phyloP scores from a whole-genome alignment of 2,329 filamentous ascomycete genomes.

The Clarireedia paspali region DNA sequence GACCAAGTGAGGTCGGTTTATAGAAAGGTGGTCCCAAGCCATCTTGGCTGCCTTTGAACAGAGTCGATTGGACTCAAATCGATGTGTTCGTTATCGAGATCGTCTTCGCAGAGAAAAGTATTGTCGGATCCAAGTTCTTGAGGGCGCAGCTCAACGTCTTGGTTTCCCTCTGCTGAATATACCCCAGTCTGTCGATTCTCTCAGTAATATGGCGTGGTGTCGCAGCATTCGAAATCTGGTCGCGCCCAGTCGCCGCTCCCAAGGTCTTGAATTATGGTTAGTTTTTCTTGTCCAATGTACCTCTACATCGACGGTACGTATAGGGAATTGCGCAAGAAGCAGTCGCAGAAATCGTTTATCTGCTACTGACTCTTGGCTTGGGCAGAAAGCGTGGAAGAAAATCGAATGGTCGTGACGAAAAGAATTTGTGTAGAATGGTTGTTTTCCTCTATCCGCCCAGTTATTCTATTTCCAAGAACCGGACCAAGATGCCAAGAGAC shows the following conservation, averaged over 20 bases:
- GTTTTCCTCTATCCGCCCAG: not conserved
- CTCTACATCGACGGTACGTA: not conserved
- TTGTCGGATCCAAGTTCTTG: not conserved
- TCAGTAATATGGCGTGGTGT: constrained; percentile 25
- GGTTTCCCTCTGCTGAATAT: constrained; percentile 13
- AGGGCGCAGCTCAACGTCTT: constrained; percentile 11
- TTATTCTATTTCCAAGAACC: not conserved
- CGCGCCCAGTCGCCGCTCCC: constrained; percentile 43
- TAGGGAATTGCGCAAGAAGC: not conserved
- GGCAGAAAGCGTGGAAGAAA: not conserved
- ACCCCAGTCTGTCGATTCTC: constrained; percentile 30
- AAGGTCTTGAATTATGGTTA: not conserved
- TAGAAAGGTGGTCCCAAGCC: constrained; percentile 73
- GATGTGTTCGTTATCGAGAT: not conserved
- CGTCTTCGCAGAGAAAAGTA: not conserved
- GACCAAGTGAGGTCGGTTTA: constrained; percentile 94
- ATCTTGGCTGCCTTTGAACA: constrained; percentile 36
- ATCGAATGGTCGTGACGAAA: not conserved
- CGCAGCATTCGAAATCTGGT: constrained; percentile 38
- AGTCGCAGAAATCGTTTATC: not conserved
- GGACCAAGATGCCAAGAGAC: not conserved
- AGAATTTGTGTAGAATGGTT: not conserved
- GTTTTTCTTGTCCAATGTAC: not conserved
- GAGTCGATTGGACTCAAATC: not conserved
- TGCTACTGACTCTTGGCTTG: not conserved